Evolutionary conservation across 371 early-diverging fungal genomes (phyloP).

Genomic region (Aphelidium insulamus): DNA sequence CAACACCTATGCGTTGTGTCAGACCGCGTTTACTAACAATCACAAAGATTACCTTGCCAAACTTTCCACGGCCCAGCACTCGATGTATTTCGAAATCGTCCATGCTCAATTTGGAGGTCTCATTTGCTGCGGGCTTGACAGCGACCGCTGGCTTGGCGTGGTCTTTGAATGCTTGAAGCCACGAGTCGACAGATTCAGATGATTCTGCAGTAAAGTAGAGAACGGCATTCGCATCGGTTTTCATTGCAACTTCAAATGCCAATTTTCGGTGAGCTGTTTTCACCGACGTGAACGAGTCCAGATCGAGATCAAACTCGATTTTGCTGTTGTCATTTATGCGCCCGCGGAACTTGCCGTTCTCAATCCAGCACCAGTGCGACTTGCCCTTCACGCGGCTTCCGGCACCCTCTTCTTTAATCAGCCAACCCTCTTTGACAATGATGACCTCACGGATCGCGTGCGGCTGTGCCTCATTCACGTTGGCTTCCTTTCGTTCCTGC

Average conservation of each 20-base stretch:
- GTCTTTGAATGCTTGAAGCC: too few relatives aligned
- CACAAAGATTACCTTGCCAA: constrained; percentile 31
- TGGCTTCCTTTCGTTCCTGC: too few relatives aligned
- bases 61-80: constrained; percentile 28
- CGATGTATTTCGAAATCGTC: constrained; percentile 22
- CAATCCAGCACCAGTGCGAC: constrained; percentile 7
- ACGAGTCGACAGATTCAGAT: too few relatives aligned
- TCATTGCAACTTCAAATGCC: not conserved
- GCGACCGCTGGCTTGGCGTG: too few relatives aligned
- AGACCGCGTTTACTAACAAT: too few relatives aligned
- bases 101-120: too few relatives aligned
- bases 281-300: not conserved
- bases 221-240: not conserved
- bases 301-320: not conserved
- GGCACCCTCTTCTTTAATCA: constrained; percentile 1
- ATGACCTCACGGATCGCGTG: not conserved
- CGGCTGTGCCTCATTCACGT: too few relatives aligned
- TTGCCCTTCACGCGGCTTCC: constrained; percentile 1
- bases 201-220: not conserved
- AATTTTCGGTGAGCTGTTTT: not conserved
- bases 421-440: constrained; percentile 14
- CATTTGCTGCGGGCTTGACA: constrained; percentile 1
- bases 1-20: too few relatives aligned
- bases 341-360: constrained; percentile 5
- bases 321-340: constrained; percentile 4